Percentiles rank a stretch among this genome's conserved stretches.
These are phyloP conservation scores for Pichia sp. DNA, from an alignment of 1,139 yeast species.

Conservation along the genomic window DNA sequence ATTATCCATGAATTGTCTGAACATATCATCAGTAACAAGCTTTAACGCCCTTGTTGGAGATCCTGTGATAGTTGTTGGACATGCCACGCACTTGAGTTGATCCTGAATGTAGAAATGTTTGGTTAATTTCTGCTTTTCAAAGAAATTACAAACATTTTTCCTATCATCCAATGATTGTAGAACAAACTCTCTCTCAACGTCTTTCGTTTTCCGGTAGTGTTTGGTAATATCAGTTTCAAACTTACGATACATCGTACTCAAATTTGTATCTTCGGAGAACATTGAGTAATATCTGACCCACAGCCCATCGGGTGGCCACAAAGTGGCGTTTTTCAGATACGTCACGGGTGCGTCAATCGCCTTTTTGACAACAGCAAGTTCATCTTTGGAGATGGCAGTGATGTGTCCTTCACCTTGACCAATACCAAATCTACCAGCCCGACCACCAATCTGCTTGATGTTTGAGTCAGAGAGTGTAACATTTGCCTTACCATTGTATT, in stretches of 20 bases:
- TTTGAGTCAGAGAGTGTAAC: conserved; percentile 51
- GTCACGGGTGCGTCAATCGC: conserved; percentile 42
- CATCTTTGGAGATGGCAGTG: conserved; percentile 42
- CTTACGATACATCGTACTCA: conserved; percentile 38
- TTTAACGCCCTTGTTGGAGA: conserved; percentile 26
- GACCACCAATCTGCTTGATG: conserved; percentile 88
- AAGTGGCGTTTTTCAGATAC: conserved; percentile 45
- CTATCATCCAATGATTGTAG: conserved; percentile 41
- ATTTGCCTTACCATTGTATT: conserved; percentile 60
- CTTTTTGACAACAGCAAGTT: conserved; percentile 36
- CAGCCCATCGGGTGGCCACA: conserved; percentile 66
- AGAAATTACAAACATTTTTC: conserved; percentile 37
- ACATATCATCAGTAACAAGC: conserved; percentile 20
- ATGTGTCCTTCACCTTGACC: conserved; percentile 47
- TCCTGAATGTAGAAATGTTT: conserved; percentile 37
- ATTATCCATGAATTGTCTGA: conserved; percentile 31
- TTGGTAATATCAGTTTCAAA: conserved; percentile 39
- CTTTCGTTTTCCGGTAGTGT: conserved; percentile 16
- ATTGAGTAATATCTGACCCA: conserved; percentile 52
- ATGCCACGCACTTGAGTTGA: conserved; percentile 50
- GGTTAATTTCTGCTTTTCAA: conserved; percentile 31
- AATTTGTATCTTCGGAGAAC: conserved; percentile 41
- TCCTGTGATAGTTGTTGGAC: conserved; percentile 41
- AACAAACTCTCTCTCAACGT: conserved; percentile 17
- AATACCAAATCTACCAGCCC: conserved; percentile 75